These are phyloP conservation scores for Ogataea ganodermae DNA, from an alignment of 805 yeast species.

Conservation along the genomic window DNA sequence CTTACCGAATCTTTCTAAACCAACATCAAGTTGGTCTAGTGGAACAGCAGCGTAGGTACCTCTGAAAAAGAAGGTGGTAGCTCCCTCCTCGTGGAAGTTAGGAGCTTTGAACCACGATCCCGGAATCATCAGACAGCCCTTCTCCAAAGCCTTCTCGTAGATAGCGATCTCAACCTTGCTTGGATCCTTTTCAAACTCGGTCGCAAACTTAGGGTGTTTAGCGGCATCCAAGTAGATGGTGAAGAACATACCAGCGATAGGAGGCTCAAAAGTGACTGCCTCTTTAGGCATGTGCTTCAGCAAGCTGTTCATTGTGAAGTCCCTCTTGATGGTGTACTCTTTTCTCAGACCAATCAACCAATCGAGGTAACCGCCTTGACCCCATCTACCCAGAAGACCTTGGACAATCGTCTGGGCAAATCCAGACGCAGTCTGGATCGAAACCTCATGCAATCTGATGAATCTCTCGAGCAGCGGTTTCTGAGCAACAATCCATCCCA, in stretches of 20 bases:
- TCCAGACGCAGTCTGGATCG: slow-evolving; percentile 81
- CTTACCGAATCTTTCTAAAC: slow-evolving; percentile 67
- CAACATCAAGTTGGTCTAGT: slow-evolving; percentile 57
- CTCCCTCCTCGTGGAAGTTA: slow-evolving; percentile 44
- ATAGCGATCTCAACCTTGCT: slow-evolving; percentile 62
- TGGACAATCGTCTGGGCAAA: slow-evolving; percentile 70
- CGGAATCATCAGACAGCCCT: slow-evolving; percentile 74
- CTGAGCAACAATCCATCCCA: slow-evolving; percentile 89
- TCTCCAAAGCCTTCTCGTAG: slow-evolving; percentile 58
- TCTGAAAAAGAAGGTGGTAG: slow-evolving; percentile 67
- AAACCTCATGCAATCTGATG: slow-evolving; percentile 74
- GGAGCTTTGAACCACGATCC: slow-evolving; percentile 80
- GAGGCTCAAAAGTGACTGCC: slow-evolving; percentile 49
- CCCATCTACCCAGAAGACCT: slow-evolving; percentile 82
- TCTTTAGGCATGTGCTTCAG: slow-evolving; percentile 55
- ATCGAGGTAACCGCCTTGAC: slow-evolving; percentile 82
- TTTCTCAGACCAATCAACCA: slow-evolving; percentile 83
- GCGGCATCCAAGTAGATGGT: slow-evolving; percentile 73
- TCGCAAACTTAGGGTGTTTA: slow-evolving; percentile 71
- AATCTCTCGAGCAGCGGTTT: slow-evolving; percentile 60
- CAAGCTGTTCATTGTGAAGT: slow-evolving; percentile 78
- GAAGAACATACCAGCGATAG: slow-evolving; percentile 88
- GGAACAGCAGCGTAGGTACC: slow-evolving; percentile 89
- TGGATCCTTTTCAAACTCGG: slow-evolving; percentile 60
- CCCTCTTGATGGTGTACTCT: slow-evolving; percentile 86